A percentile compares a stretch with the other conserved stretches of the same genome.
These are phyloP conservation scores for Suillus alpinus DNA, from an alignment of 768 basidiomycete genomes.

Conservation along the genomic window DNA sequence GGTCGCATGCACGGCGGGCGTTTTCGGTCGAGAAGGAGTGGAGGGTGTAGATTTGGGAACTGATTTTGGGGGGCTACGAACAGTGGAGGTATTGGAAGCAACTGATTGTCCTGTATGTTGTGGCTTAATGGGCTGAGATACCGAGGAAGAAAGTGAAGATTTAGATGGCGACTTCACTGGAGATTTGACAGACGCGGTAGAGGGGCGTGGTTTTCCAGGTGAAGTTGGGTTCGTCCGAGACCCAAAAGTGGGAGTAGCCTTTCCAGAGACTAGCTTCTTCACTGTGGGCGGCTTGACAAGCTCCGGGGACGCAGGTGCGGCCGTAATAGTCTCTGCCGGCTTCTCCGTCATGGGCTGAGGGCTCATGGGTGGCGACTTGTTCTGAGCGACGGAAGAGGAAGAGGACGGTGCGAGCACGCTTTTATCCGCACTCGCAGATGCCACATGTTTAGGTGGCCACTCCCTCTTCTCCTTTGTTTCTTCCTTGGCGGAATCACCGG, in stretches of 20 bases:
- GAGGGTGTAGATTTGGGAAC: constrained; percentile 29
- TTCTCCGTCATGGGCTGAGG: constrained; percentile 30
- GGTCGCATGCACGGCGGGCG: constrained; percentile 24
- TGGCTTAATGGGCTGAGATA: constrained; percentile 34
- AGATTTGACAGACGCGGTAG: constrained; percentile 18
- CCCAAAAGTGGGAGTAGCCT: constrained; percentile 22
- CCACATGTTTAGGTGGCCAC: constrained; percentile 63
- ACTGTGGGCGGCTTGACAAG: constrained; percentile 18
- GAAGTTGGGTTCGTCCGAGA: constrained; percentile 14
- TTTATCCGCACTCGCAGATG: constrained; percentile 23
- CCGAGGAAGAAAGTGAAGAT: constrained; percentile 33
- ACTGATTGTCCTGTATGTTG: constrained; percentile 44
- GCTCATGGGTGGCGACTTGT: constrained; percentile 20
- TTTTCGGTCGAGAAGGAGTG: constrained; percentile 36
- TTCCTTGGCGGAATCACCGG: constrained; percentile 63
- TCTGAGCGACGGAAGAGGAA: constrained; percentile 21
- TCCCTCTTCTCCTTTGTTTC: constrained; percentile 71
- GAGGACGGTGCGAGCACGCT: constrained; percentile 38
- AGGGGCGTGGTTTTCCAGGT: constrained; percentile 31
- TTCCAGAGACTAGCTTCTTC: constrained; percentile 15
- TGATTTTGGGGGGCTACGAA: constrained; percentile 20
- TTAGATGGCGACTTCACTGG: constrained; percentile 24
- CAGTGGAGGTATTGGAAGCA: constrained; percentile 28
- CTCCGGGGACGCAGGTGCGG: constrained; percentile 19
- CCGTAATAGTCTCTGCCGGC: constrained; percentile 18